Evolutionary conservation across 345 rosid genomes (phyloP).

Genomic region (Brassica incana): DNA sequence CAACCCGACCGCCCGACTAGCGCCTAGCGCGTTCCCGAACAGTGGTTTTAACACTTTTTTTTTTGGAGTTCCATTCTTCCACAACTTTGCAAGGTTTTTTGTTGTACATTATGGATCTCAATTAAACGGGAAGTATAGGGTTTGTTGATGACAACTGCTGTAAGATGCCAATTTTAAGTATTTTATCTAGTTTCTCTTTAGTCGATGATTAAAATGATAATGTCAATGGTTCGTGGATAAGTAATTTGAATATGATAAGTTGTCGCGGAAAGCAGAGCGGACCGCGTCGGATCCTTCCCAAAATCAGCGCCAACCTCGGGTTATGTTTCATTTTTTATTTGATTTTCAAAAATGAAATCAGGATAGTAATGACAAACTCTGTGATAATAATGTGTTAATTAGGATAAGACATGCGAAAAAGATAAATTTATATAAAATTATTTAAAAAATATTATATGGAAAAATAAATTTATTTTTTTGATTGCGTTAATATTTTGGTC

Average conservation of each 20-base stretch:
- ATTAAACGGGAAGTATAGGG: neutral
- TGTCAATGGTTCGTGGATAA: neutral
- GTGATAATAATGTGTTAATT: neutral
- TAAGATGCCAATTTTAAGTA: neutral
- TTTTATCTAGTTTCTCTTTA: neutral
- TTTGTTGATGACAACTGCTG: neutral
- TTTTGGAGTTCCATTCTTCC: neutral
- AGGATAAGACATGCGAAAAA: too few relatives aligned
- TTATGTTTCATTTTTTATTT: neutral
- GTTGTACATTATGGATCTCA: neutral
- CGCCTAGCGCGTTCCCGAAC: too few relatives aligned
- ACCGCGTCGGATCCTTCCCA: neutral
- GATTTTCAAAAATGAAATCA: neutral
- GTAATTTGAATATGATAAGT: neutral
- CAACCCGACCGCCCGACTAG: too few relatives aligned
- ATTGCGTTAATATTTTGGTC: too few relatives aligned
- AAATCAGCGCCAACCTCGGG: too few relatives aligned
- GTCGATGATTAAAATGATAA: neutral
- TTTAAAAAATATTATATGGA: too few relatives aligned
- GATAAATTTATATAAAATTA: too few relatives aligned
- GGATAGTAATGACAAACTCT: neutral
- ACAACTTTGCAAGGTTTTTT: neutral
- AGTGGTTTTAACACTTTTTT: neutral
- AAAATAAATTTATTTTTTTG: too few relatives aligned
- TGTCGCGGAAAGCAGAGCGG: neutral